Evolutionary conservation across 116 monocot species (phyloP), one percentile per base, ranked within the genome.

Genomic region (Phalaenopsis hybrid): DNA sequence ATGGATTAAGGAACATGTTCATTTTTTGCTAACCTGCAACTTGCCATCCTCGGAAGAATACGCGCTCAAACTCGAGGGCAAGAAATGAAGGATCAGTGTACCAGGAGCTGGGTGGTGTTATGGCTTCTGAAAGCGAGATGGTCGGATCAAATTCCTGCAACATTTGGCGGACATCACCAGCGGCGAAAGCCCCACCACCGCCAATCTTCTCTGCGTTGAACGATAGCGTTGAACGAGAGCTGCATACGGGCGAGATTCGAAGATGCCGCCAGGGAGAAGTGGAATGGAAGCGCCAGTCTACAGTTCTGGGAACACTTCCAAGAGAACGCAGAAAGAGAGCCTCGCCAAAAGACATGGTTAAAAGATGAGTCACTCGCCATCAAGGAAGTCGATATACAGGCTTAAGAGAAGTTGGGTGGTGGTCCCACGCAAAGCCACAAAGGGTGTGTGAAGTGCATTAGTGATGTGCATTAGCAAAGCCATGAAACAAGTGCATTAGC

Each of bases 11-110:
- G 41, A 41, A 41, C 41, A 41, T 41, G 41, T 4, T 41, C 41
- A 41, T 41, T 41, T 41, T 41, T 4, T 2, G 55, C 73, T 70
- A 79, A 91, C 91, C 91, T 12, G 85, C 91, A 18, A 81, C 88
- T 50, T 83, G 91, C 96, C 96, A 96, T 57, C 92, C 93, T 1
- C 90, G 87, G 80, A 82, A 87, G 91, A 95, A 95, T 83, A 95
- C 91, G 78, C 93, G 90, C 7, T 95, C 90, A 77, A 89, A 83
- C 76, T 96, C 96, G 43, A 93, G 86, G 55, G 52, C 77, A 18
- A 91, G 87, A 84, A 96, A 89, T 63, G 84, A 82, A 21, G 89
- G 85, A n/a, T 93, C 86, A 50, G 92, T 93, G 89, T 96, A 96
- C 96, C 96, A 96, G 12, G 86, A 89, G 78, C 87, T 88, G 10